phyloP scores from a whole-genome alignment of 768 basidiomycete species.

The Termitomyces sp. region DNA sequence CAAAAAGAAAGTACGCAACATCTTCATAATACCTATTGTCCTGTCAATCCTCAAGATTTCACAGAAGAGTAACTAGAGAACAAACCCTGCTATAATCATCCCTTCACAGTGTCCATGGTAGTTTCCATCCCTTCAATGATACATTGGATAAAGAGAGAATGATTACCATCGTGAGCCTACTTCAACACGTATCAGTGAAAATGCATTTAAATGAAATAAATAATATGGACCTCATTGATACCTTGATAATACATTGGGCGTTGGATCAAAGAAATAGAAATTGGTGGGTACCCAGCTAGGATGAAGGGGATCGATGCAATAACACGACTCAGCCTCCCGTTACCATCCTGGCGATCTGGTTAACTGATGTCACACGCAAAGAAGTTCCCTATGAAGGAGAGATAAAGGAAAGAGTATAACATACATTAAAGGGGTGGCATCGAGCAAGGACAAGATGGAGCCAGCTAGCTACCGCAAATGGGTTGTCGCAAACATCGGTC shows the following conservation, averaged over 20 bases:
- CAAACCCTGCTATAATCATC: neutral
- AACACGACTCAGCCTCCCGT: neutral
- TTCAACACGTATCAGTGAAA: neutral
- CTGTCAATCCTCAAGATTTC: neutral
- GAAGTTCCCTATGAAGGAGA: neutral
- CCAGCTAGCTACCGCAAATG: neutral
- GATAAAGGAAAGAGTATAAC: neutral
- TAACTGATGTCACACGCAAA: neutral
- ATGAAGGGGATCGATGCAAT: neutral
- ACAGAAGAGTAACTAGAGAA: neutral
- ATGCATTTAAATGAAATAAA: too few relatives aligned
- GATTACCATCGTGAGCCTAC: neutral
- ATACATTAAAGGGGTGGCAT: neutral
- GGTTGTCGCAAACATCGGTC: neutral
- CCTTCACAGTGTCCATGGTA: neutral
- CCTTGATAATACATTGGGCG: neutral
- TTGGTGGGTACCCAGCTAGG: neutral
- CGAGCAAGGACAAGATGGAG: neutral
- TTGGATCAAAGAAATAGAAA: neutral
- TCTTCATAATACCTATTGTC: neutral
- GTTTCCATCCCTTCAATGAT: neutral
- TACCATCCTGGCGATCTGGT: neutral
- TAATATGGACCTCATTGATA: neutral
- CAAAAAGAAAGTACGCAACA: neutral
- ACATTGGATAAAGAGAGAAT: neutral